Percentiles rank a stretch among this genome's conserved stretches.
Evolutionary conservation across 768 basidiomycete species (phyloP).

Genomic region (Cystofilobasidium macerans): DNA sequence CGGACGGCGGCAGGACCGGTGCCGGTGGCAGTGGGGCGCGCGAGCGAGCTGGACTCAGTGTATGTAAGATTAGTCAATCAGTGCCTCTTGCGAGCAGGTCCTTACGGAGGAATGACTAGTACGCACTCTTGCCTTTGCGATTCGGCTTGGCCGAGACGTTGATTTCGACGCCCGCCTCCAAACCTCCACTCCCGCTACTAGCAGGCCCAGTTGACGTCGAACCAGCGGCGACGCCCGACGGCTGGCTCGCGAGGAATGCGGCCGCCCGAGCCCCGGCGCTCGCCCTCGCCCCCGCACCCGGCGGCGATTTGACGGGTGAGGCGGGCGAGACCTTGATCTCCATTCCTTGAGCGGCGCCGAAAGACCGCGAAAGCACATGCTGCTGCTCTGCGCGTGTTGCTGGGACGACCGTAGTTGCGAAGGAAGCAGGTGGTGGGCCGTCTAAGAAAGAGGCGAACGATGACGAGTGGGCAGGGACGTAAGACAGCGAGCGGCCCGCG

Average conservation of each 20-base stretch:
- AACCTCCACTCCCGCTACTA: too few species aligned
- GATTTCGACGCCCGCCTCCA: neutral
- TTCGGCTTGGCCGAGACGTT: neutral
- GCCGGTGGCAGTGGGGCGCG: neutral
- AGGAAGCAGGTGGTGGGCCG: neutral
- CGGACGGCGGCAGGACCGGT: neutral
- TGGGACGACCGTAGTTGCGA: neutral
- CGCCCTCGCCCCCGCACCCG: neutral
- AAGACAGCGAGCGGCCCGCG: neutral
- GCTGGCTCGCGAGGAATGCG: neutral
- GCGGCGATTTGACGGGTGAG: neutral
- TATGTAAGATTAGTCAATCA: too few species aligned
- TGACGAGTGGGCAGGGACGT: neutral
- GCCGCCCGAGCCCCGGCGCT: neutral
- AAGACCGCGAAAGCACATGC: too few species aligned
- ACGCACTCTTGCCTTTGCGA: conserved; percentile 1
- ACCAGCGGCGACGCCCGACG: too few species aligned
- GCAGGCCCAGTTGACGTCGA: too few species aligned
- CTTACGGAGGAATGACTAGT: too few species aligned
- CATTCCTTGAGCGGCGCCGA: too few species aligned
- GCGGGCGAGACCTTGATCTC: neutral
- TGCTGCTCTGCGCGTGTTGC: too few species aligned
- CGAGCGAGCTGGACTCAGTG: neutral
- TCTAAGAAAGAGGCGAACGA: neutral
- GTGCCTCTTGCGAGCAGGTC: too few species aligned